These are phyloP conservation scores for Colletotrichum sublineola DNA, from an alignment of 2,329 filamentous ascomycete genomes.

Conservation along the genomic window DNA sequence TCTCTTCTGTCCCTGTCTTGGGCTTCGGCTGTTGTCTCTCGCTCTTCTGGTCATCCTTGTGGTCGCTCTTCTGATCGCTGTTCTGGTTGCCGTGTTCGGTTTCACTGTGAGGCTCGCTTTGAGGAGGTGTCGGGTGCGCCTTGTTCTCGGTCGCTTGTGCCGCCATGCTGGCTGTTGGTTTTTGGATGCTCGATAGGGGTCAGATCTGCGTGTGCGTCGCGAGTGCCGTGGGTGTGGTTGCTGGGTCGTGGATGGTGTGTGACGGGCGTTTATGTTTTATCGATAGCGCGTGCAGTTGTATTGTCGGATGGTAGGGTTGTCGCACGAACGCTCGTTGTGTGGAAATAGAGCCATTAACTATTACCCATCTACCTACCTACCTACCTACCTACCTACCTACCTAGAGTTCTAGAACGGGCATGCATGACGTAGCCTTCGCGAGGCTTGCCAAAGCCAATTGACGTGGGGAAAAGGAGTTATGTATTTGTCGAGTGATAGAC, in stretches of 20 bases:
- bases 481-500: conserved; percentile 5
- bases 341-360: background rate
- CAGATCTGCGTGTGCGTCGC: background rate
- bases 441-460: conserved; percentile 1
- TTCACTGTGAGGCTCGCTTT: background rate
- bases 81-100: background rate
- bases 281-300: background rate
- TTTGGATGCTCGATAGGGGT: too few relatives aligned
- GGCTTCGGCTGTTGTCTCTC: background rate
- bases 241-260: background rate
- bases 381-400: too few relatives aligned
- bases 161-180: background rate
- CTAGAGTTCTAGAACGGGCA: conserved; percentile 11
- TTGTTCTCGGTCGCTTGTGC: background rate
- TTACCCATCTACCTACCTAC: too few relatives aligned
- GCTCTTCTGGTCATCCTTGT: too few relatives aligned
- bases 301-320: background rate
- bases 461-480: background rate
- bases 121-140: background rate
- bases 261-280: background rate
- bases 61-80: background rate
- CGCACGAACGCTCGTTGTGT: background rate
- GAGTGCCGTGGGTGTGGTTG: background rate
- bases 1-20: conserved; percentile 14
- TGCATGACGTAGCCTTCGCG: conserved; percentile 26